Base-by-base conservation (phyloP, 441 rosid genomes). In the Cnidoscolus chayamansa region DNA sequence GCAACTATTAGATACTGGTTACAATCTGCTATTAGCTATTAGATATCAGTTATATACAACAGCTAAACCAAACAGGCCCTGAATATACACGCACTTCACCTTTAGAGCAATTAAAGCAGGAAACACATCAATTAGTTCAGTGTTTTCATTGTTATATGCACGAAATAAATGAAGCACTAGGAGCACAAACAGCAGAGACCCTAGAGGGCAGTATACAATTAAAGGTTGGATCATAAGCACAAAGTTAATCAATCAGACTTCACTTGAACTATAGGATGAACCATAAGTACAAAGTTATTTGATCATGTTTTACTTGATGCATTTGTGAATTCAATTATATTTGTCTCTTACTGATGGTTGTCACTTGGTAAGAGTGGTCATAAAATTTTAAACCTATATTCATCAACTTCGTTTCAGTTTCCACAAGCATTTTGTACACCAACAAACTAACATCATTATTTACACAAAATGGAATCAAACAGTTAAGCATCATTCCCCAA, bases 351-450 rank as follows among this genome's bases (percentile, higher is more conserved):
- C 53, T n/a, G 49, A 4, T 15, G 15, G 48, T 9, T 30, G 45
- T 40, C 55, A 30, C 55, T 66, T n/a, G 35, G 40, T 16, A 37
- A 49, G 43, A n/a, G n/a, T 20, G 56, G 56, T 5, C 12, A 66
- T 15, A 7, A 57, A 49, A 25, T 51, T 53, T 5, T 51, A 67
- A 67, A 49, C 30, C 60, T 32, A 50, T 62, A 40, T 25, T 40
- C 3, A 35, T 31, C 31, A 51, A 32, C 40, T 62, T 7, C 40
- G 8, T 6, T 65, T 73, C 11, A 57, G 45, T 32, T 56, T 47
- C 56, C 65, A 65, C 47, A 15, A 56, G 71, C 45, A 55, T 45
- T 63, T 66, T 47, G 54, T 7, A 31, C 10, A 56, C 17, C 37
- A 31, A 37, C 58, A 37, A 73, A 43, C 3, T 35, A 49, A 17